Conservation (phyloP, 2,329 filamentous ascomycete genomes). For the Aaosphaeria pasadenensis region DNA sequence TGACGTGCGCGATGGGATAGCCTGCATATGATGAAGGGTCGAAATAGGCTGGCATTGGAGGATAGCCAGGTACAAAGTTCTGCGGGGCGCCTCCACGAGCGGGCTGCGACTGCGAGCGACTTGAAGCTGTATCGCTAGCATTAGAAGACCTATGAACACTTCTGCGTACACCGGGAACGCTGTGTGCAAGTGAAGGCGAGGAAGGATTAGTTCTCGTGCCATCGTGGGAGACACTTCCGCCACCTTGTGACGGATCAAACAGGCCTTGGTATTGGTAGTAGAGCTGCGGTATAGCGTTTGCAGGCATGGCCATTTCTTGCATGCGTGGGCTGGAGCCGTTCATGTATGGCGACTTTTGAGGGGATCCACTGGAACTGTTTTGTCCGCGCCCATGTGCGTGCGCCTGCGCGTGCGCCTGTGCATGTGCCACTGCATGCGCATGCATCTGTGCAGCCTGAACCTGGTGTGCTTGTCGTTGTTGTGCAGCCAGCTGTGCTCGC, state of each 20-base stretch:
- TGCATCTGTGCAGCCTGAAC: constrained; percentile 37
- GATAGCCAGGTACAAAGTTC: constrained; percentile 39
- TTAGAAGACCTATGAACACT: constrained; percentile 43
- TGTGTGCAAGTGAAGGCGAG: constrained; percentile 45
- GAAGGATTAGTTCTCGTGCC: constrained; percentile 48
- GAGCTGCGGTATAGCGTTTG: constrained; percentile 36
- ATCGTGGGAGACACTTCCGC: constrained; percentile 39
- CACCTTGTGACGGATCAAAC: constrained; percentile 38
- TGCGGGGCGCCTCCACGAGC: constrained; percentile 43
- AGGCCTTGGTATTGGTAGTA: constrained; percentile 47
- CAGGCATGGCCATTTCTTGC: constrained; percentile 23
- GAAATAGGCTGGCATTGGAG: constrained; percentile 29
- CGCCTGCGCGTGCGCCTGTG: constrained; percentile 26
- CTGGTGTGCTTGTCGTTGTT: constrained; percentile 38
- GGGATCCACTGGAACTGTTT: constrained; percentile 38
- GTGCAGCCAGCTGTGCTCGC: constrained; percentile 33
- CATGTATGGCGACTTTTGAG: constrained; percentile 36
- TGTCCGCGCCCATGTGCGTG: constrained; percentile 28
- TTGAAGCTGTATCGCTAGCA: constrained; percentile 42
- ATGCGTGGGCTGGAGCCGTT: constrained; percentile 33
- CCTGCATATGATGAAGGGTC: constrained; percentile 27
- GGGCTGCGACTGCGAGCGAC: constrained; percentile 51
- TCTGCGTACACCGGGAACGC: constrained; percentile 43
- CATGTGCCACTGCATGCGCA: constrained; percentile 7
- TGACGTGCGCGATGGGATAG: constrained; percentile 33